These are phyloP conservation scores for Pseudopyricularia cyperi DNA, from an alignment of 2,329 filamentous ascomycete genomes.

Conservation along the genomic window DNA sequence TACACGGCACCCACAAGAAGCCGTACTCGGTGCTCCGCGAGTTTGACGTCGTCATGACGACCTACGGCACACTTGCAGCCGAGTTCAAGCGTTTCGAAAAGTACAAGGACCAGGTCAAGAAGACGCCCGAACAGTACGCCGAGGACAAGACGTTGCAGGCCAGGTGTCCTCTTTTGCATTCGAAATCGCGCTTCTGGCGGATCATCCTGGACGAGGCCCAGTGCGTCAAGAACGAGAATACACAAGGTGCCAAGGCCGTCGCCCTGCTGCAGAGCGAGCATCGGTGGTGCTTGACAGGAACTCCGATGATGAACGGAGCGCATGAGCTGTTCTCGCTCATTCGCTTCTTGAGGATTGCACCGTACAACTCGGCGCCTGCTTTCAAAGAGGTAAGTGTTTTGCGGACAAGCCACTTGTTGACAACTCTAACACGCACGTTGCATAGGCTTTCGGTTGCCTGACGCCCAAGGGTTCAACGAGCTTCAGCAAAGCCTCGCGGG, in stretches of 20 bases:
- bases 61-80: slow-evolving; percentile 57
- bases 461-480: slow-evolving; percentile 11
- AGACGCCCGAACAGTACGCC: slow-evolving; percentile 6
- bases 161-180: slow-evolving; percentile 47
- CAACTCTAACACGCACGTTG: slow-evolving; percentile 6
- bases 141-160: slow-evolving; percentile 20
- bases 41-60: slow-evolving; percentile 67
- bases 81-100: slow-evolving; percentile 51
- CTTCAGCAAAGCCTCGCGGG: slow-evolving; percentile 33
- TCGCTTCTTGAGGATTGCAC: slow-evolving; percentile 62
- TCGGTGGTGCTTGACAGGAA: slow-evolving; percentile 67
- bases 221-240: slow-evolving; percentile 63
- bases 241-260: slow-evolving; percentile 47
- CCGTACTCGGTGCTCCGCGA: slow-evolving; percentile 46
- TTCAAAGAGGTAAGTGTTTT: slow-evolving; percentile 41
- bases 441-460: slow-evolving; percentile 25
- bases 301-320: slow-evolving; percentile 80
- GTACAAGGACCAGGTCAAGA: slow-evolving; percentile 29
- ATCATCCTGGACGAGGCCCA: slow-evolving; percentile 72
- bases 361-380: slow-evolving; percentile 51
- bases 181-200: slow-evolving; percentile 47
- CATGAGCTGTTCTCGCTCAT: slow-evolving; percentile 67
- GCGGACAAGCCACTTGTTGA: slow-evolving; percentile 1
- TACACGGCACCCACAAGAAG: slow-evolving; percentile 51
- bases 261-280: slow-evolving; percentile 44